Evolutionary conservation across 2,329 filamentous ascomycete species (phyloP).

Genomic region (Stagonosporopsis vannaccii): DNA sequence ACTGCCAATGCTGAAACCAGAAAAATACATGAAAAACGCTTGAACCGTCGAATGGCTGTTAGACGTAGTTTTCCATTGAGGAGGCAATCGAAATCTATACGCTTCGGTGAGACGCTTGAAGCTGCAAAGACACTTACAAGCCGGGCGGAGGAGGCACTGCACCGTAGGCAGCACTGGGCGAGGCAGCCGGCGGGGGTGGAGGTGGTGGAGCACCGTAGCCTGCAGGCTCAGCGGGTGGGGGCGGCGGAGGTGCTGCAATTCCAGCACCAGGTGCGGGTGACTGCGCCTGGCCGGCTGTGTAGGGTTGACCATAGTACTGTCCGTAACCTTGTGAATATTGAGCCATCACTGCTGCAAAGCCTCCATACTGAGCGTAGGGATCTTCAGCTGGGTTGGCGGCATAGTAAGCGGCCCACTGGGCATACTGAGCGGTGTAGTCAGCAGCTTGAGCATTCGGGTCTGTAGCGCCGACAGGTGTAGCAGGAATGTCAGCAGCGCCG

Average conservation of each 20-base stretch:
- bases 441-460: constrained; percentile 50
- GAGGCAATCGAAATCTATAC: constrained; percentile 4
- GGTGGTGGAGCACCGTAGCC: constrained; percentile 42
- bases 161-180: constrained; percentile 44
- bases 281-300: constrained; percentile 30
- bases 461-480: constrained; percentile 52
- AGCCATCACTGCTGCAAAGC: constrained; percentile 58
- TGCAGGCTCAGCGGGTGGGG: constrained; percentile 43
- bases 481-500: constrained; percentile 34
- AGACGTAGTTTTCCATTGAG: background rate
- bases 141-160: constrained; percentile 37
- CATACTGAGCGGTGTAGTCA: constrained; percentile 83
- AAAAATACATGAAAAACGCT: background rate
- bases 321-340: constrained; percentile 43
- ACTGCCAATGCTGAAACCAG: background rate
- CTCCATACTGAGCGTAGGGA: constrained; percentile 90
- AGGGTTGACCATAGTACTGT: constrained; percentile 40
- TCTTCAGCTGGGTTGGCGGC: constrained; percentile 77
- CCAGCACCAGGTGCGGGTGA: constrained; percentile 39
- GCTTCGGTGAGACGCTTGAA: constrained; percentile 13
- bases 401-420: constrained; percentile 72
- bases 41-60: background rate
- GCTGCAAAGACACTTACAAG: constrained; percentile 23
- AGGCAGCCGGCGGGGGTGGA: constrained; percentile 44
- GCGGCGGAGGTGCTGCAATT: constrained; percentile 39